Evolutionary conservation across 2,329 filamentous ascomycete genomes (phyloP).

Genomic region (Fusarium dlaminii): DNA sequence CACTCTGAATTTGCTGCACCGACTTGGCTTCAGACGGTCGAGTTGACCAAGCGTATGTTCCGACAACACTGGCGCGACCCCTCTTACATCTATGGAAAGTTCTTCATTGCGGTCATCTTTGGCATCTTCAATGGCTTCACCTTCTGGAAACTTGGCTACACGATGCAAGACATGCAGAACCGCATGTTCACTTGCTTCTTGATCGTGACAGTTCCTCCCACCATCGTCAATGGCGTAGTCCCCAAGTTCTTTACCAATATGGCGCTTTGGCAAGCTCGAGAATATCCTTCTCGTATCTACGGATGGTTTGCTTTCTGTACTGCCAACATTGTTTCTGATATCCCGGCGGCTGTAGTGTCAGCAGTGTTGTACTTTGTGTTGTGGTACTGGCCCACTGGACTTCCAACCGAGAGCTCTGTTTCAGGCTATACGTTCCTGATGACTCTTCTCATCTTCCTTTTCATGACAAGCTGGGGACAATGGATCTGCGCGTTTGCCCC

Average conservation of each 20-base stretch:
- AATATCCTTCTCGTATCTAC: conserved; percentile 79
- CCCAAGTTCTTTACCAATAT: conserved; percentile 83
- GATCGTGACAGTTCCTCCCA: conserved; percentile 70
- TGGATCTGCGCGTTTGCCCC: conserved; percentile 88
- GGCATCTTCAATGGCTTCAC: conserved; percentile 85
- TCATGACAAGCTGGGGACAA: conserved; percentile 80
- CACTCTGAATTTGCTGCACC: conserved; percentile 73
- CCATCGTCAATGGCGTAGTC: conserved; percentile 76
- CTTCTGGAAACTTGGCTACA: conserved; percentile 75
- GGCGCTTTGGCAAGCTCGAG: conserved; percentile 76
- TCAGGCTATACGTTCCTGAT: conserved; percentile 83
- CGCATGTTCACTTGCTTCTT: conserved; percentile 79
- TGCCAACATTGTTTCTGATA: conserved; percentile 76
- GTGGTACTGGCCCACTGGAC: conserved; percentile 81
- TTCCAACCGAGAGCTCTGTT: conserved; percentile 70
- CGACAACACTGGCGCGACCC: conserved; percentile 79
- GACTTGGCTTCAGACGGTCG: conserved; percentile 67
- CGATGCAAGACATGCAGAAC: conserved; percentile 76
- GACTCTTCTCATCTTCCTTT: conserved; percentile 80
- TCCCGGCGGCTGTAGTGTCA: conserved; percentile 73
- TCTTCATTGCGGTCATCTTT: conserved; percentile 76
- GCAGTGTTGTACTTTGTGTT: conserved; percentile 75
- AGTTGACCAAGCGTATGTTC: conserved; percentile 77
- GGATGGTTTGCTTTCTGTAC: conserved; percentile 81
- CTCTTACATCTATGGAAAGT: conserved; percentile 79